Evolutionary conservation across 306 rosid genomes (phyloP).

Genomic region (Coriaria nepalensis): DNA sequence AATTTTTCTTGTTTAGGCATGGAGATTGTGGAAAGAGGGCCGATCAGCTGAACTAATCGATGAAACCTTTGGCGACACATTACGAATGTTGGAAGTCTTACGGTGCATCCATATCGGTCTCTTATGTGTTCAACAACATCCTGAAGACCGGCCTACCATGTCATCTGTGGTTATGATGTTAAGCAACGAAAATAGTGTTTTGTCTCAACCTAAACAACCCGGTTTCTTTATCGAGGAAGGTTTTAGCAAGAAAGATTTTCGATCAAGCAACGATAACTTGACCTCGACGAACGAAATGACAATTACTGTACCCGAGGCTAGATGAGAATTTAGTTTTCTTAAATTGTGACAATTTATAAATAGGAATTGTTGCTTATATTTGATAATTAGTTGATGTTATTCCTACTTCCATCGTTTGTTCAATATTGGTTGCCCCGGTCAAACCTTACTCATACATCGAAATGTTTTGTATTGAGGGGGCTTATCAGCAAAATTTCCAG

Average conservation of each 20-base stretch:
- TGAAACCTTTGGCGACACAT: conserved; percentile 6
- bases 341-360: too few relatives aligned
- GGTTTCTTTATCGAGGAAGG: conserved; percentile 13
- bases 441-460: too few relatives aligned
- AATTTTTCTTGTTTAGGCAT: conserved; percentile 13
- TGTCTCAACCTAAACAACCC: conserved; percentile 38
- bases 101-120: conserved; percentile 39
- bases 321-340: background rate
- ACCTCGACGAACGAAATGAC: conserved; percentile 1
- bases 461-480: too few relatives aligned
- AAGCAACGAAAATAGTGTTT: conserved; percentile 17
- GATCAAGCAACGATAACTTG: background rate
- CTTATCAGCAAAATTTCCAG: too few relatives aligned
- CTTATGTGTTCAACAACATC: conserved; percentile 34
- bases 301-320: background rate
- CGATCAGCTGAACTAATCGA: conserved; percentile 14
- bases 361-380: background rate
- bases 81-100: conserved; percentile 13
- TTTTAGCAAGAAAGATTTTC: too few relatives aligned
- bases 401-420: too few relatives aligned
- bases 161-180: conserved; percentile 42
- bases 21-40: conserved; percentile 26
- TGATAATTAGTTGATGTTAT: too few relatives aligned
- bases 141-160: conserved; percentile 50
- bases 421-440: too few relatives aligned